Evolutionary conservation across 345 rosid genomes (phyloP).

Genomic region (Pistacia atlantica): DNA sequence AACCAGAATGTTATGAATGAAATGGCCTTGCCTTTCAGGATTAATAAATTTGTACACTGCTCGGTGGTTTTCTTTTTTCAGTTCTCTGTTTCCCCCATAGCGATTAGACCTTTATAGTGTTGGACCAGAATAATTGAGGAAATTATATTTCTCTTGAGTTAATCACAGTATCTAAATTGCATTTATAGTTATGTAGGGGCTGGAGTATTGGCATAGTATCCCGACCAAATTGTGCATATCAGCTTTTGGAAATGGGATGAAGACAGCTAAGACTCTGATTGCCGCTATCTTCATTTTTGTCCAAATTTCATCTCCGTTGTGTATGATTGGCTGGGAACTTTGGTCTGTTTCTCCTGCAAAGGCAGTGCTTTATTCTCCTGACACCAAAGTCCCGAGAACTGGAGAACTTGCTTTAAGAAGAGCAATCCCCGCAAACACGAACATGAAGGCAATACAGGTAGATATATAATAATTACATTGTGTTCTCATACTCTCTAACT

Average conservation of each 20-base stretch:
- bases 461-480: slow-evolving; percentile 8
- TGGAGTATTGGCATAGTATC: slow-evolving; percentile 12
- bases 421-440: slow-evolving; percentile 87
- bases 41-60: no score
- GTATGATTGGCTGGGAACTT: slow-evolving; percentile 53
- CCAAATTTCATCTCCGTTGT: slow-evolving; percentile 66
- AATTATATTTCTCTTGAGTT: slow-evolving; percentile 5
- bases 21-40: no score
- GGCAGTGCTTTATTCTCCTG: slow-evolving; percentile 77
- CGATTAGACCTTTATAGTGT: background rate
- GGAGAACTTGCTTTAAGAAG: slow-evolving; percentile 92
- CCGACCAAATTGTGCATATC: slow-evolving; percentile 30
- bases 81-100: background rate
- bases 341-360: slow-evolving; percentile 56
- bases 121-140: slow-evolving; percentile 2
- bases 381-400: slow-evolving; percentile 89
- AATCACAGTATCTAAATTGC: slow-evolving; percentile 28
- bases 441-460: slow-evolving; percentile 90
- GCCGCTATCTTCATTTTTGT: slow-evolving; percentile 35
- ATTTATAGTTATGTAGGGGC: slow-evolving; percentile 63
- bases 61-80: background rate
- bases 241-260: slow-evolving; percentile 28
- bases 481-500: background rate
- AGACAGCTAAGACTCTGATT: no score
- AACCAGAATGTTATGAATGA: no score